Evolutionary conservation across 192 early-diverging fungal genomes (phyloP), one percentile per base, ranked within the genome.

Genomic region (Paraglomus brasilianum): DNA sequence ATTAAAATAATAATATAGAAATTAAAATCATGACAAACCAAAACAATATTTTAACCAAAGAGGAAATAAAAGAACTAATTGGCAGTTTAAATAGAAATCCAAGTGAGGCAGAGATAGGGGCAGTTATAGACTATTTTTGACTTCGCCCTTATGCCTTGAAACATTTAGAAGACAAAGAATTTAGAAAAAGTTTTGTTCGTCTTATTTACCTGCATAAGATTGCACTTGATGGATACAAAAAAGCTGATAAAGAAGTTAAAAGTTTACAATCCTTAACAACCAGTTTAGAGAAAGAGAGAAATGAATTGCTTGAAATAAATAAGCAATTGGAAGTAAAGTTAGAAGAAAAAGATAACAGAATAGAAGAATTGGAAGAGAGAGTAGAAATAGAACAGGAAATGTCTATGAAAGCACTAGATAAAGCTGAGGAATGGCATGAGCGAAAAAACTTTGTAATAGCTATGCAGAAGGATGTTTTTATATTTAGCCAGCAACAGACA

Each of bases 111-210:
- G 8, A 55, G 7, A 55, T 55, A 55, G 17, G 52, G 17, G 52
- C 52, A 55, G 52, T 55, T 55, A 55, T 17, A 55, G 52, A 55
- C 24, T 55, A 55, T 55, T 55, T 55, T 55, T 55, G 52, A 55
- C 52, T 55, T 55, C 52, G 52, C 52, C 52, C 52, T 55, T 24
- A 17, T 55, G 52, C 7, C 7, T 55, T 55, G 17, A 7, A 55
- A 55, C 52, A 55, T 17, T 55, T 55, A 55, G 52, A 17, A 55
- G 52, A 55, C 52, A 55, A 55, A 55, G 52, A 17, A 17, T 55
- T 55, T 55, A 55, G 52, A 55, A 55, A 55, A 55, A 55, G 52
- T 17, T 55, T 55, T 55, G 52, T 55, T 55, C 52, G 52, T 55
- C 52, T 55, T 55, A 55, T 55, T 55, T 55, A 55, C 52, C 7